These are phyloP conservation scores for Nigrospora sphaerica DNA, from an alignment of 2,329 filamentous ascomycete genomes.

Conservation along the genomic window DNA sequence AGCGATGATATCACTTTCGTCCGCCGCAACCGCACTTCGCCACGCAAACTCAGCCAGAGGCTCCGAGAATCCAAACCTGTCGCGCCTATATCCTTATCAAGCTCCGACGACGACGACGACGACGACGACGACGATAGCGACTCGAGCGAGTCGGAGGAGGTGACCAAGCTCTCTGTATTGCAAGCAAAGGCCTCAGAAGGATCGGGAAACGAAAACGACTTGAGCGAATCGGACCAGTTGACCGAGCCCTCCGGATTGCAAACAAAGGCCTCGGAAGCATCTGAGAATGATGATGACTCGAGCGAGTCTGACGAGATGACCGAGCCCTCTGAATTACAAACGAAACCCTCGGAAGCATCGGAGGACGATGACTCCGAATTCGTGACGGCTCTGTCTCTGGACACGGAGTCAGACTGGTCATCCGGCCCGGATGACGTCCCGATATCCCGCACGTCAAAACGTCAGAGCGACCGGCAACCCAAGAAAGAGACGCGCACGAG, in stretches of 20 bases:
- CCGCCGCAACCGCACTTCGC: not conserved
- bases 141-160: not conserved
- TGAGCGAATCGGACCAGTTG: not conserved
- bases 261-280: not conserved
- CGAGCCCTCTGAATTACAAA: not conserved
- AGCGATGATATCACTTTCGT: not conserved
- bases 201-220: not conserved
- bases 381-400: constrained; percentile 9
- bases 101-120: constrained; percentile 1
- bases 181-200: not conserved
- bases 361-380: constrained; percentile 16
- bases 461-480: too few relatives aligned
- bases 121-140: not conserved
- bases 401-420: constrained; percentile 8
- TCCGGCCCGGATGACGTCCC: constrained; percentile 7
- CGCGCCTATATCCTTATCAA: not conserved
- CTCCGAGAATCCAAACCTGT: constrained; percentile 2
- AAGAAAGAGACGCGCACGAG: not conserved
- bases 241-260: not conserved
- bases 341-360: not conserved
- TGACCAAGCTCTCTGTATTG: not conserved
- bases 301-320: not conserved
- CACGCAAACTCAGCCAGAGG: constrained; percentile 3
- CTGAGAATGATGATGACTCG: not conserved
- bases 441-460: too few relatives aligned